Percentiles rank a stretch among this genome's conserved stretches.
Conservation (phyloP, 2,329 filamentous ascomycete genomes). For the Trichocomaceae sp. region DNA sequence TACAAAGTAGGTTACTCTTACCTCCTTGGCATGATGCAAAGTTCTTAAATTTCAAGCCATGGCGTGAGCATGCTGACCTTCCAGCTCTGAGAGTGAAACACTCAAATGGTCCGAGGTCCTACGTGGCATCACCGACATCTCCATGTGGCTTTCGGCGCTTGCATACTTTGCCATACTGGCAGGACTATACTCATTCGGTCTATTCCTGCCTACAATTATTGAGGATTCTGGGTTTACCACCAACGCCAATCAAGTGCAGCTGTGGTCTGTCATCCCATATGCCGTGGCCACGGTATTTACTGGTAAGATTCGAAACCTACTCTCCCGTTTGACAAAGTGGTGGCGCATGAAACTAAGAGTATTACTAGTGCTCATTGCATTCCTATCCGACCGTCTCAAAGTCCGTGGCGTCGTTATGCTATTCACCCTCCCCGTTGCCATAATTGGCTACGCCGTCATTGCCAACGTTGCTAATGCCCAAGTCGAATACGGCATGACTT, state of each 20-base stretch:
- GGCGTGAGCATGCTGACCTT: not conserved
- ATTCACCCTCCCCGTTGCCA: conserved; percentile 56
- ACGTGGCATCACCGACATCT: conserved; percentile 54
- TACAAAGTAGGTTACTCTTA: conserved; percentile 18
- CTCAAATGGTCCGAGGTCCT: conserved; percentile 58
- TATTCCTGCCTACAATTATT: conserved; percentile 63
- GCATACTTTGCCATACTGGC: conserved; percentile 56
- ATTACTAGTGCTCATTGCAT: conserved; percentile 32
- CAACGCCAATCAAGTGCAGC: conserved; percentile 52
- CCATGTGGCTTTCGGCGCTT: conserved; percentile 57
- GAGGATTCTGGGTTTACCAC: conserved; percentile 49
- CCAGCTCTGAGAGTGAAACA: conserved; percentile 33
- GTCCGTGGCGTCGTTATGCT: conserved; percentile 58
- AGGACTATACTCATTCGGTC: conserved; percentile 57
- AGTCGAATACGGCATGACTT: conserved; percentile 60
- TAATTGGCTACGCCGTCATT: conserved; percentile 59
- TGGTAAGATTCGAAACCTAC: conserved; percentile 28
- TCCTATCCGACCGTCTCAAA: conserved; percentile 55
- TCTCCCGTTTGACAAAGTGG: too few relatives aligned
- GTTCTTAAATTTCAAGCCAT: not conserved
- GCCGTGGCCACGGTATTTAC: conserved; percentile 54
- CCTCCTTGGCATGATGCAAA: not conserved
- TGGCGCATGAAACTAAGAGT: too few relatives aligned
- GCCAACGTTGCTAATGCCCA: conserved; percentile 48
- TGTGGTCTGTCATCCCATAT: conserved; percentile 60